Evolutionary conservation across 805 yeast genomes (phyloP).

Genomic region (Candida wancherniae): DNA sequence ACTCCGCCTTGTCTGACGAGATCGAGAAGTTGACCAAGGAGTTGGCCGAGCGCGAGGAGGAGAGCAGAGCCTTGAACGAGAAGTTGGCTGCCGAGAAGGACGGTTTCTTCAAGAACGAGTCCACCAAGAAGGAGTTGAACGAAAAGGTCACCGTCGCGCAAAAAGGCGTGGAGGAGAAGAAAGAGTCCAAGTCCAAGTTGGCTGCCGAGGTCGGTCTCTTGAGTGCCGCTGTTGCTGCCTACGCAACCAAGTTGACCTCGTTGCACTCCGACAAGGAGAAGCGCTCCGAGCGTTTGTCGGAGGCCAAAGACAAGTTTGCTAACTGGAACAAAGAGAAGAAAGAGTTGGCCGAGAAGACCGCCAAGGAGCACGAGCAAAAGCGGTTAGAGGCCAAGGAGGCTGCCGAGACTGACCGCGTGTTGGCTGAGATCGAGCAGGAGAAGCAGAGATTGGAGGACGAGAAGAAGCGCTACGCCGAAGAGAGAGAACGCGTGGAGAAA

Average conservation of each 20-base stretch:
- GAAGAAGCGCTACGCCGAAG: constrained; percentile 13
- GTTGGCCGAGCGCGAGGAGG: constrained; percentile 35
- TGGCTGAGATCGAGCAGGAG: constrained; percentile 15
- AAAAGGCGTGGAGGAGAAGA: constrained; percentile 34
- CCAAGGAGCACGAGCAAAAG: constrained; percentile 17
- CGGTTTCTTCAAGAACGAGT: constrained; percentile 22
- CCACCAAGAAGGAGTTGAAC: constrained; percentile 40
- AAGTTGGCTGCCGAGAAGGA: constrained; percentile 28
- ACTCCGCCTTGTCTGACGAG: constrained; percentile 33
- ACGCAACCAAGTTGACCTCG: constrained; percentile 37
- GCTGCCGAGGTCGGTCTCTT: constrained; percentile 42
- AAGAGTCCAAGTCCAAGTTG: constrained; percentile 33
- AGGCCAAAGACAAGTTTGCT: constrained; percentile 37
- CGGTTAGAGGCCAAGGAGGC: constrained; percentile 36
- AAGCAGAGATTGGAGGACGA: constrained; percentile 13
- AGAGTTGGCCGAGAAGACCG: constrained; percentile 32
- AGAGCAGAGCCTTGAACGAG: constrained; percentile 29
- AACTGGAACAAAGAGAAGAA: constrained; percentile 46
- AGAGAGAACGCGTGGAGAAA: constrained; percentile 10
- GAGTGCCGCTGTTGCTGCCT: constrained; percentile 40
- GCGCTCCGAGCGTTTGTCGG: constrained; percentile 31
- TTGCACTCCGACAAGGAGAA: constrained; percentile 36
- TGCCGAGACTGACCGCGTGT: constrained; percentile 14
- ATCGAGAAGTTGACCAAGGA: constrained; percentile 41
- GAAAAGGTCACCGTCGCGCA: constrained; percentile 31